A percentile compares a stretch with the other conserved stretches of the same genome.
Evolutionary conservation across 2,329 filamentous ascomycete species (phyloP).

Genomic region (Penicillium sp.): DNA sequence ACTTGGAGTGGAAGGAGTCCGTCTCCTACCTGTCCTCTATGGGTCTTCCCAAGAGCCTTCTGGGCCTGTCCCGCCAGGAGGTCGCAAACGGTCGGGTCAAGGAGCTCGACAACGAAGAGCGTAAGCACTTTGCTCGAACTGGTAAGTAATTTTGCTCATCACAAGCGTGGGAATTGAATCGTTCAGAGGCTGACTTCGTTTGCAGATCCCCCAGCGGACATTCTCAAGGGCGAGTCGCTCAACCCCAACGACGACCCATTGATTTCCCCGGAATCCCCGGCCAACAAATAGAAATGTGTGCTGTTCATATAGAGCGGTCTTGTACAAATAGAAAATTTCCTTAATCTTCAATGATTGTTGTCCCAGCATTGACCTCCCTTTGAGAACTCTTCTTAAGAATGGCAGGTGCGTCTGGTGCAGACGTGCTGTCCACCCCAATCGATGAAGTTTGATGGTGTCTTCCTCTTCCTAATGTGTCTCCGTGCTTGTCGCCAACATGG

Average conservation of each 20-base stretch:
- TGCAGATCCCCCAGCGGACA: conserved; percentile 50
- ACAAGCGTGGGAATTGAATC: background rate
- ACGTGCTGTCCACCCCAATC: too few species aligned
- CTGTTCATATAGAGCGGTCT: conserved; percentile 25
- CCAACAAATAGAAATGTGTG: conserved; percentile 49
- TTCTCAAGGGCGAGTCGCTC: conserved; percentile 49
- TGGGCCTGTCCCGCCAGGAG: conserved; percentile 57
- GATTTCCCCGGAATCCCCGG: conserved; percentile 45
- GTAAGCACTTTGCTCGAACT: conserved; percentile 44
- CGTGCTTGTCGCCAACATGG: background rate
- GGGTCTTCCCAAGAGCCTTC: conserved; percentile 62
- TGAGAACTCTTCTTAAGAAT: background rate
- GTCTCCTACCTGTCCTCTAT: conserved; percentile 62
- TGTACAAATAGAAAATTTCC: conserved; percentile 33
- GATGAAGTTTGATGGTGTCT: background rate
- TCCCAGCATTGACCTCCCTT: background rate
- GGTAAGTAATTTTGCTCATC: conserved; percentile 37
- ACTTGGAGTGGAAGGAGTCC: conserved; percentile 77
- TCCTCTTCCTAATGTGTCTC: background rate
- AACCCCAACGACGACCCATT: conserved; percentile 37
- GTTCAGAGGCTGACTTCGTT: background rate
- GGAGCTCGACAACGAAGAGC: conserved; percentile 45
- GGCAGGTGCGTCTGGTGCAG: background rate
- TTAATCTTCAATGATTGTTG: conserved; percentile 1
- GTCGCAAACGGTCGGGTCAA: conserved; percentile 59